Evolutionary conservation across 2,329 filamentous ascomycete species (phyloP).

Genomic region (Pestalotiopsis sp.): DNA sequence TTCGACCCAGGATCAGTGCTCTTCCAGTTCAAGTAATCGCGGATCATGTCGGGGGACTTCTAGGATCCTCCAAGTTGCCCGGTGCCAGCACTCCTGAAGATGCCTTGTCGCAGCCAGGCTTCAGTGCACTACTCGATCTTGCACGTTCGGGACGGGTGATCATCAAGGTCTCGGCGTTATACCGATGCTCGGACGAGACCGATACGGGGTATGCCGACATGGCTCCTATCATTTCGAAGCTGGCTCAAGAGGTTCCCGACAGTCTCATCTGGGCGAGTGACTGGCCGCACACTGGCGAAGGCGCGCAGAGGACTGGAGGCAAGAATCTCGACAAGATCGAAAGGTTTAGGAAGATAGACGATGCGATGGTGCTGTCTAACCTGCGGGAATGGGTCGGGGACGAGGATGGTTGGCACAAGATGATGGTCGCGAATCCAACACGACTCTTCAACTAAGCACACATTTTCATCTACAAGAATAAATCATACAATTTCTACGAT

Average conservation of each 20-base stretch:
- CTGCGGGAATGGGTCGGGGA: background rate
- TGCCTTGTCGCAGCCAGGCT: background rate
- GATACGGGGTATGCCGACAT: conserved; percentile 4
- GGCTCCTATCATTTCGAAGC: background rate
- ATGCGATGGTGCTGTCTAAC: background rate
- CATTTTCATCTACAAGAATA: background rate
- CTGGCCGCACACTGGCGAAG: conserved; percentile 16
- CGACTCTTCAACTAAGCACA: background rate
- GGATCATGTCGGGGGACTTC: background rate
- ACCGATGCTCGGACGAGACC: background rate
- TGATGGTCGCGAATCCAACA: background rate
- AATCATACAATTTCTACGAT: background rate
- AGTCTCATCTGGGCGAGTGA: conserved; percentile 15
- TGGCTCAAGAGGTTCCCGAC: conserved; percentile 8
- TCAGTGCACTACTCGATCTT: background rate
- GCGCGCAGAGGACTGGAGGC: background rate
- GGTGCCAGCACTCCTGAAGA: background rate
- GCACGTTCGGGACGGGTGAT: background rate
- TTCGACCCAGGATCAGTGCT: background rate
- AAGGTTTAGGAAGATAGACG: background rate
- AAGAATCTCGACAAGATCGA: background rate
- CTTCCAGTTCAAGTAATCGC: background rate
- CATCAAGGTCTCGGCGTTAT: background rate
- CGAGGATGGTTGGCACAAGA: background rate
- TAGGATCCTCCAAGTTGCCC: background rate